Evolutionary conservation across 768 basidiomycete species (phyloP).

Genomic region (Calocera viscosa): DNA sequence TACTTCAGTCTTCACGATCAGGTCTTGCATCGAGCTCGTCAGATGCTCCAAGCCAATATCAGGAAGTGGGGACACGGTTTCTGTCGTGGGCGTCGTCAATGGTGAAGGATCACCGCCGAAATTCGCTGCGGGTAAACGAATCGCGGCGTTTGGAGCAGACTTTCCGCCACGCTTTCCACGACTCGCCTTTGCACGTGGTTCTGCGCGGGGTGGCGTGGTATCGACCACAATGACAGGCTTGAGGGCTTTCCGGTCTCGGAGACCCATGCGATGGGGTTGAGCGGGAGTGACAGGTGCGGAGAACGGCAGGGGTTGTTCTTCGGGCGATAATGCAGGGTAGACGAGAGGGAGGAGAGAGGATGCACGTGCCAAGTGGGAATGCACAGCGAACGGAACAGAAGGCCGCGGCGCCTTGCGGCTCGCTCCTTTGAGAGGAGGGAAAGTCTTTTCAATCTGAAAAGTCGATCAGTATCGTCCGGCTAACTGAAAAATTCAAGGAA

Average conservation of each 20-base stretch:
- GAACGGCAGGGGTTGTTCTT: neutral
- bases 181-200: neutral
- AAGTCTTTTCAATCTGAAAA: neutral
- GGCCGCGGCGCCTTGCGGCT: neutral
- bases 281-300: neutral
- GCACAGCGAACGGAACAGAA: neutral
- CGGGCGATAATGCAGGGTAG: neutral
- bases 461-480: neutral
- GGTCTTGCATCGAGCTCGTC: neutral
- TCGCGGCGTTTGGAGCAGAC: neutral
- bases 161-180: neutral
- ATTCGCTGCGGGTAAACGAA: neutral
- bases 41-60: neutral
- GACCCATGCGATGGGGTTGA: constrained; percentile 2
- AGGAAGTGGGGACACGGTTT: neutral
- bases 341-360: neutral
- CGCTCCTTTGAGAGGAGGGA: neutral
- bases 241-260: neutral
- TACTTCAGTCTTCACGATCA: neutral
- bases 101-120: neutral
- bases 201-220: neutral
- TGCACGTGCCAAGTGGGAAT: neutral
- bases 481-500: neutral
- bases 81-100: neutral
- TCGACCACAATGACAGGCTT: neutral